These are phyloP conservation scores for Gossypium stocksii DNA, from an alignment of 345 rosid genomes.

Conservation along the genomic window DNA sequence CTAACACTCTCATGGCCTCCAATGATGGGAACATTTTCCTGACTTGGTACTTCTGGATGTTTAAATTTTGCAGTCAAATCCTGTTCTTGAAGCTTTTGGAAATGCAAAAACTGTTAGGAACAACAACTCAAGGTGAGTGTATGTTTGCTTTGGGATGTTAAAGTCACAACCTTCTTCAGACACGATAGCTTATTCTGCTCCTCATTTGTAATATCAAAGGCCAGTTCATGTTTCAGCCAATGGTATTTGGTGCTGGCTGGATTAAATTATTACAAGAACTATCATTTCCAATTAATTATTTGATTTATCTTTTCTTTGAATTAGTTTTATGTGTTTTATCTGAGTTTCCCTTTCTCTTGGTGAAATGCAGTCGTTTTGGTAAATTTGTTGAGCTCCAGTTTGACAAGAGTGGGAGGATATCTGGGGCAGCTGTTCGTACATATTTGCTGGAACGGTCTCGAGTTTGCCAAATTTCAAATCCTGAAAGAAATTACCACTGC, in stretches of 20 bases:
- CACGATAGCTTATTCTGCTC: background rate
- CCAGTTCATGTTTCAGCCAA: background rate
- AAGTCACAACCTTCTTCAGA: conserved; percentile 2
- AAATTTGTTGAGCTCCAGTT: conserved; percentile 99
- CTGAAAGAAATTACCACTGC: conserved; percentile 98
- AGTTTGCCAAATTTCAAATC: conserved; percentile 96
- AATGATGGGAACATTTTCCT: conserved; percentile 16
- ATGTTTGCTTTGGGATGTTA: conserved; percentile 14
- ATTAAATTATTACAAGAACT: background rate
- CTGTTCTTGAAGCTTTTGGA: conserved; percentile 99
- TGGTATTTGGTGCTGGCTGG: background rate
- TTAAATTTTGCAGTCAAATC: conserved; percentile 76
- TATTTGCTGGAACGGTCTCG: conserved; percentile 98
- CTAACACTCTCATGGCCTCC: background rate
- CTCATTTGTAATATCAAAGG: background rate
- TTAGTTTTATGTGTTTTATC: background rate
- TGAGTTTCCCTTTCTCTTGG: conserved; percentile 16
- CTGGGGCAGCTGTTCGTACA: conserved; percentile 97
- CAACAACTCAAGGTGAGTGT: conserved; percentile 87
- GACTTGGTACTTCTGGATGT: conserved; percentile 27
- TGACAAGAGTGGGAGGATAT: conserved; percentile 97
- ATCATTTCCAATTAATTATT: background rate
- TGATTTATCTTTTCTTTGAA: conserved; percentile 11
- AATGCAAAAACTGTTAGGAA: conserved; percentile 98
- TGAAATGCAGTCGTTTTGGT: conserved; percentile 85